Base-by-base conservation (phyloP, 73 alveolate genomes). In the Paraurostyla sp. region DNA sequence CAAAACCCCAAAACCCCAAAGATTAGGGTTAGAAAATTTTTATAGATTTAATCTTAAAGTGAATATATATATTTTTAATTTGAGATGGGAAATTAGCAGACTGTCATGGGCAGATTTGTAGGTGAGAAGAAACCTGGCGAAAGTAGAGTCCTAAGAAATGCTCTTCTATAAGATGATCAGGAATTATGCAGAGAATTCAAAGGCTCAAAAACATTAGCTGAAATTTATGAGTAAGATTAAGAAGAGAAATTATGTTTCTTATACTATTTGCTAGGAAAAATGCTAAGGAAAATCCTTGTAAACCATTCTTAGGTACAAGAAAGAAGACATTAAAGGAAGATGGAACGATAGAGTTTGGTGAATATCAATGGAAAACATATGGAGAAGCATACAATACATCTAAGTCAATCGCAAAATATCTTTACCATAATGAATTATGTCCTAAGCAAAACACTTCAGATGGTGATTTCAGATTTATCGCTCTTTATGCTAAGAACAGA, bases 401-500 rank as follows among this genome's bases (percentile, higher is more conserved):
- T 0, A 36, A 30, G 13, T 40, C 43, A 25, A 63, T 92, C 45
- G 92, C 92, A 3, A 58, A 38, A 36, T 46, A 73, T 22, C 32
- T 84, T 1, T 16, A 56, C 0, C 83, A 57, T 23, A 23, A 80
- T 3, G 96, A 73, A 23, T 68, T 94, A 38, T 59, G 92, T 46
- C 92, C 89, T 15, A 6, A 76, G 65, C 88, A 56, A 25, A 33
- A 60, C 18, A 40, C 57, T 38, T 90, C 69, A 38, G 94, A 65
- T 11, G 69, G 92, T 2, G 75, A 35, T 36, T 87, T 91, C 25
- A 88, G 91, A 71, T 71, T 93, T 20, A 65, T 96, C 15, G 97
- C 98, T 0, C 75, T 95, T 32, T 96, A 92, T 59, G 92, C 98
- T 0, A 95, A 92, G 60, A 96, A 94, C 63, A 51, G 98, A 48